phyloP scores from a whole-genome alignment of 1,284 basidiomycete species.

The Ganoderma lingzhi region DNA sequence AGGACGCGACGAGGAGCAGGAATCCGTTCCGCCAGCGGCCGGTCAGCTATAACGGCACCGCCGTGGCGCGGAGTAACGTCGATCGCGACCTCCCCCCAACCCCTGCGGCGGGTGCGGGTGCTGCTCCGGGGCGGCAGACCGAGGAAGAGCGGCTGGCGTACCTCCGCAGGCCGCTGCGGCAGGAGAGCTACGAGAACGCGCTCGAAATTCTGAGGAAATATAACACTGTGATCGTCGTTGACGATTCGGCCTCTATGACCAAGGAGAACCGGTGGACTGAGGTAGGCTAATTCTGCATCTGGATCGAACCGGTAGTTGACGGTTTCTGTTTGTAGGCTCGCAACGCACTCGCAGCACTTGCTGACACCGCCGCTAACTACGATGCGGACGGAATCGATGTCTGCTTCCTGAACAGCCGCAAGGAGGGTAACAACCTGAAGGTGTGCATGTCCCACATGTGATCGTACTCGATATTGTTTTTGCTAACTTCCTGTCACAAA shows the following conservation, averaged over 20 bases:
- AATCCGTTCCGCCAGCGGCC: conserved; percentile 11
- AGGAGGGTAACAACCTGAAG: conserved; percentile 45
- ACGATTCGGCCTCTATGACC: conserved; percentile 67
- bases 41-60: background rate
- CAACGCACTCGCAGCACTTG: conserved; percentile 51
- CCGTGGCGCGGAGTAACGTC: background rate
- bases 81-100: background rate
- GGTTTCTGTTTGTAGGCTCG: conserved; percentile 44
- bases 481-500: background rate
- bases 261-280: conserved; percentile 53
- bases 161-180: conserved; percentile 37
- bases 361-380: conserved; percentile 51
- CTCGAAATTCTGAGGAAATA: conserved; percentile 53
- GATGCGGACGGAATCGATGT: conserved; percentile 60
- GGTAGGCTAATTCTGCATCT: conserved; percentile 39
- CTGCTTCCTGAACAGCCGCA: conserved; percentile 53
- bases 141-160: conserved; percentile 26
- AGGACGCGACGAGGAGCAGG: conserved; percentile 15
- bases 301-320: background rate
- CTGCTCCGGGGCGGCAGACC: background rate
- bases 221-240: conserved; percentile 62
- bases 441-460: conserved; percentile 33
- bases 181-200: conserved; percentile 48
- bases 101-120: background rate
- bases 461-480: background rate